These are phyloP conservation scores for Podospora appendiculata DNA, from an alignment of 495 filamentous ascomycete genomes.

Conservation along the genomic window DNA sequence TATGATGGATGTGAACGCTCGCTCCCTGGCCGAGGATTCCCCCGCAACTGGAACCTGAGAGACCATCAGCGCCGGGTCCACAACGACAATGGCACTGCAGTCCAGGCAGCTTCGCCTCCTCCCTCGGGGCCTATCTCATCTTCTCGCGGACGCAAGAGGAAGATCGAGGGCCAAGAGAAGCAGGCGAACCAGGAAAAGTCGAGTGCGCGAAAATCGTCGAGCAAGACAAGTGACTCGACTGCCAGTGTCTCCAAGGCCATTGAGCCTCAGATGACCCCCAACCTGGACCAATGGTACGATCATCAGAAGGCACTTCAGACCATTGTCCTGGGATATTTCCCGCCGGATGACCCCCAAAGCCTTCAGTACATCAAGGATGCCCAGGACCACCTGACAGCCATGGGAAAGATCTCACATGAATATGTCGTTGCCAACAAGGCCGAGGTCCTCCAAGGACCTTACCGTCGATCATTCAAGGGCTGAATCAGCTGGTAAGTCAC, in stretches of 20 bases:
- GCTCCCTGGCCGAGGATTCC: slow-evolving; percentile 74
- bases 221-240: slow-evolving; percentile 17
- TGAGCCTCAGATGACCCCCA: slow-evolving; percentile 21
- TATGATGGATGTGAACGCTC: slow-evolving; percentile 80
- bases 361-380: slow-evolving; percentile 37
- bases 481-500: slow-evolving; percentile 12
- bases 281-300: slow-evolving; percentile 39
- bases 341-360: slow-evolving; percentile 37
- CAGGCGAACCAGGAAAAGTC: slow-evolving; percentile 24
- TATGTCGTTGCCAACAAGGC: slow-evolving; percentile 14
- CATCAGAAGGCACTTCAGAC: slow-evolving; percentile 38
- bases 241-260: slow-evolving; percentile 19
- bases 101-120: slow-evolving; percentile 28
- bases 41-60: slow-evolving; percentile 83
- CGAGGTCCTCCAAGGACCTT: slow-evolving; percentile 13
- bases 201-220: slow-evolving; percentile 34
- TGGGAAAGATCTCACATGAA: slow-evolving; percentile 30
- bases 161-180: slow-evolving; percentile 36
- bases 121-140: slow-evolving; percentile 20
- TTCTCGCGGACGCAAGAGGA: slow-evolving; percentile 40
- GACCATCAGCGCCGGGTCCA: slow-evolving; percentile 95
- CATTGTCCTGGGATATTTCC: slow-evolving; percentile 32
- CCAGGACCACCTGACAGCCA: slow-evolving; percentile 35
- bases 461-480: slow-evolving; percentile 20
- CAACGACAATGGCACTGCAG: slow-evolving; percentile 54